These are phyloP conservation scores for Neurospora discreta DNA, from an alignment of 495 filamentous ascomycete genomes.

Conservation along the genomic window DNA sequence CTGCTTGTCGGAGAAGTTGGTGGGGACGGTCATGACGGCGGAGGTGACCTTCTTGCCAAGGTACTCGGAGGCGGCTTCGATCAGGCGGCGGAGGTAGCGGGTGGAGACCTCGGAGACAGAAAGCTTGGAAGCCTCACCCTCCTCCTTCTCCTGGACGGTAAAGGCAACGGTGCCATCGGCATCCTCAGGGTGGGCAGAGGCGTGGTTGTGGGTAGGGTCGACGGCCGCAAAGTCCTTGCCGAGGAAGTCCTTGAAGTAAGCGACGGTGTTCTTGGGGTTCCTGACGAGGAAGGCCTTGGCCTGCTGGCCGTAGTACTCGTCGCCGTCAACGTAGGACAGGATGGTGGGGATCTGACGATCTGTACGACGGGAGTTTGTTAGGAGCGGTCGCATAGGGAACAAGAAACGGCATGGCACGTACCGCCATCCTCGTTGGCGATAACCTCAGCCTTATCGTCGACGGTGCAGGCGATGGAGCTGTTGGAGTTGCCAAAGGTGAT, in stretches of 20 bases:
- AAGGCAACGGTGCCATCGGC: conserved; percentile 65
- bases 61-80: conserved; percentile 78
- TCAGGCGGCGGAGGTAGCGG: conserved; percentile 73
- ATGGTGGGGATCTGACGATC: conserved; percentile 95
- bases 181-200: conserved; percentile 82
- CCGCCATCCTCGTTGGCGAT: conserved; percentile 99
- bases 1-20: conserved; percentile 81
- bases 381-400: background rate
- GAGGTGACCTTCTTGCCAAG: conserved; percentile 85
- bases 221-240: conserved; percentile 93
- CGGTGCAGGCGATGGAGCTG: conserved; percentile 88
- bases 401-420: conserved; percentile 27
- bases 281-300: conserved; percentile 87
- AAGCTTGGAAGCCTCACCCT: conserved; percentile 48
- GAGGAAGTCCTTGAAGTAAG: conserved; percentile 90
- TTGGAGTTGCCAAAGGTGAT: conserved; percentile 97
- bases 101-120: conserved; percentile 78
- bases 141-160: conserved; percentile 64
- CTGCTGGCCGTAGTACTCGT: conserved; percentile 94
- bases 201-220: conserved; percentile 89
- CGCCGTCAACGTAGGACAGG: conserved; percentile 85
- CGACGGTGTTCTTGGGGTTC: conserved; percentile 84
- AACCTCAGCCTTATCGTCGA: conserved; percentile 90
- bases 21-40: conserved; percentile 87
- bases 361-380: conserved; percentile 20